Evolutionary conservation across 1,139 yeast species (phyloP).

Genomic region (Lodderomyces theae): DNA sequence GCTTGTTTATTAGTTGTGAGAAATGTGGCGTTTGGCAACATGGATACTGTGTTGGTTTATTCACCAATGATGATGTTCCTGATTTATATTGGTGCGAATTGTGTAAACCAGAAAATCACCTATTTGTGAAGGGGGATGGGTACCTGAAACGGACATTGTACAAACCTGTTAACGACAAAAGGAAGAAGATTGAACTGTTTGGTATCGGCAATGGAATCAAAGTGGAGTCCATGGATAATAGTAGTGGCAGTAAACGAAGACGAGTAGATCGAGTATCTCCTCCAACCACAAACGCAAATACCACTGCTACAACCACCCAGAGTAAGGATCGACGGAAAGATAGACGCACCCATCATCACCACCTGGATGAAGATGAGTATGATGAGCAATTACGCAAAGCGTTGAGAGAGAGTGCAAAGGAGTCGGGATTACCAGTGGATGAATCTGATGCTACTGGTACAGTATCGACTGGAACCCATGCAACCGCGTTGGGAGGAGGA

Average conservation of each 20-base stretch:
- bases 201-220: constrained; percentile 2
- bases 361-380: constrained; percentile 48
- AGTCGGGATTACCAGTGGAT: constrained; percentile 18
- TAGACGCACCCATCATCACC: constrained; percentile 46
- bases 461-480: background rate
- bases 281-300: background rate
- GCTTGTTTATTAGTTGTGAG: constrained; percentile 86
- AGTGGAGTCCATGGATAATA: constrained; percentile 6
- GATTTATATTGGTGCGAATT: constrained; percentile 92
- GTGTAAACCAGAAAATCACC: constrained; percentile 82
- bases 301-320: background rate
- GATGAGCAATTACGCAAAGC: constrained; percentile 70
- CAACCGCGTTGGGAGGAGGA: background rate
- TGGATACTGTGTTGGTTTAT: constrained; percentile 89
- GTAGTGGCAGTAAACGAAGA: background rate
- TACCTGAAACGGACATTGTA: constrained; percentile 34
- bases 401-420: constrained; percentile 65
- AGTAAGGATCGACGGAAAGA: constrained; percentile 72
- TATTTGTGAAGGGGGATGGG: constrained; percentile 37
- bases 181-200: constrained; percentile 43
- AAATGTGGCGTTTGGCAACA: constrained; percentile 96
- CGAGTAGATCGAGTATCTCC: constrained; percentile 1
- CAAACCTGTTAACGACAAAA: constrained; percentile 45
- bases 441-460: constrained; percentile 6
- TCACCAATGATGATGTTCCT: constrained; percentile 71